phyloP scores from a whole-genome alignment of 2,329 filamentous ascomycete species.

The Calcarisporium arbuscula region DNA sequence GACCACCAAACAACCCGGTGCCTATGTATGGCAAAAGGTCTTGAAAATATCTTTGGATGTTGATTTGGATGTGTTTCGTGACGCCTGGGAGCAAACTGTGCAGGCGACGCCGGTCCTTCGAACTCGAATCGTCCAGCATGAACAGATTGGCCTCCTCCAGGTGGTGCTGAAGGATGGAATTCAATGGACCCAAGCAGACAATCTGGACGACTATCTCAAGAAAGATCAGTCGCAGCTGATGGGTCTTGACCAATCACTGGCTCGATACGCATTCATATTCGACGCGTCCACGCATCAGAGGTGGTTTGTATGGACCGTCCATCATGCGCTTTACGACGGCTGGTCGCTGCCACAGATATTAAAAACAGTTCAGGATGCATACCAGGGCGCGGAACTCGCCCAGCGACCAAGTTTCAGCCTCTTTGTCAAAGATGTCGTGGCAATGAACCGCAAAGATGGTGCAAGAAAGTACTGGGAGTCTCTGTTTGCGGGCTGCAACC shows the following conservation, averaged over 20 bases:
- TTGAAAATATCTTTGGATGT: background rate
- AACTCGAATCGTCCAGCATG: slow-evolving; percentile 24
- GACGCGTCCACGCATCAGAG: background rate
- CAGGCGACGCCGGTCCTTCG: slow-evolving; percentile 4
- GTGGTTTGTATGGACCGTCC: slow-evolving; percentile 3
- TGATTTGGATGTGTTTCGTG: slow-evolving; percentile 2
- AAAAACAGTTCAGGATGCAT: background rate
- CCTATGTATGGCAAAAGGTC: slow-evolving; percentile 6
- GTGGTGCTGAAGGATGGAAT: background rate
- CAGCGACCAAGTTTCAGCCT: slow-evolving; percentile 26
- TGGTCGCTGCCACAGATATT: slow-evolving; percentile 4
- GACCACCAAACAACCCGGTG: slow-evolving; percentile 8
- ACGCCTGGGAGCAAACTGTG: slow-evolving; percentile 10
- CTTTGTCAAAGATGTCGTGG: slow-evolving; percentile 39
- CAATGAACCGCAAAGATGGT: too few relatives aligned
- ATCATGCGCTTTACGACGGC: slow-evolving; percentile 5
- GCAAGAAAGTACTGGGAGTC: too few relatives aligned
- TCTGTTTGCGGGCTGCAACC: too few relatives aligned
- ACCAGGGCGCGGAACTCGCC: too few relatives aligned
- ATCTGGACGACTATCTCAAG: slow-evolving; percentile 4
- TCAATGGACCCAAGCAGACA: background rate
- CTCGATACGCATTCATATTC: slow-evolving; percentile 3
- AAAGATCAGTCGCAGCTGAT: background rate
- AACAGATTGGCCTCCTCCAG: slow-evolving; percentile 24
- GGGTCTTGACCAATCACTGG: slow-evolving; percentile 2